These are phyloP conservation scores for Aspergillus eucalypticola DNA, from an alignment of 2,329 filamentous ascomycete species.

Conservation along the genomic window DNA sequence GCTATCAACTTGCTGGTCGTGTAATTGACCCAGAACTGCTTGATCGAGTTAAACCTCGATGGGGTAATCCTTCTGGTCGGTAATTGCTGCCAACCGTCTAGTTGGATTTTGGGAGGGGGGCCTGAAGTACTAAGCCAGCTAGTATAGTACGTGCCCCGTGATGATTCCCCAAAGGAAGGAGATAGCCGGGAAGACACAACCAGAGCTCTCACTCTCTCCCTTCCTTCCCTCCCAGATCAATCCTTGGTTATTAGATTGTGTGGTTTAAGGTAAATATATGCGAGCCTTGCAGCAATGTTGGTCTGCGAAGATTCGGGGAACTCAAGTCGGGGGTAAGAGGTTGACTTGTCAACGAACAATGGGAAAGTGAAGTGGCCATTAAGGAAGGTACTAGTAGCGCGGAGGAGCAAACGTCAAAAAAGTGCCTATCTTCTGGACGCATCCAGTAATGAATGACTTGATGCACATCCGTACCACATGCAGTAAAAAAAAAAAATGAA, in stretches of 20 bases:
- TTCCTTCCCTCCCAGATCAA: too few species aligned
- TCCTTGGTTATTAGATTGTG: too few species aligned
- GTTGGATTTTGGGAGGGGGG: too few species aligned
- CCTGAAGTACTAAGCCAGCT: not conserved
- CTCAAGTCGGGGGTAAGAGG: too few species aligned
- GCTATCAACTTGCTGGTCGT: not conserved
- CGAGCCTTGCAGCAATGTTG: too few species aligned
- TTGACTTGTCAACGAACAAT: too few species aligned
- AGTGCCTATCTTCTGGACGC: not conserved
- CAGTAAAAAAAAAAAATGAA: not conserved
- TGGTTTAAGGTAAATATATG: too few species aligned
- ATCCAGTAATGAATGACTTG: not conserved
- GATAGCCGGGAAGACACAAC: not conserved
- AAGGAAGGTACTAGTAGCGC: not conserved
- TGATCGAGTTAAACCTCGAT: not conserved
- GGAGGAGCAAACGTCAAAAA: not conserved
- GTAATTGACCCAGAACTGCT: not conserved
- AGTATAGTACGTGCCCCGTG: not conserved
- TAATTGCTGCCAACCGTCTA: not conserved
- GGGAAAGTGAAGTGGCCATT: too few species aligned
- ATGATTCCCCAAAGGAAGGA: not conserved
- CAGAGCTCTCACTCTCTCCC: too few species aligned
- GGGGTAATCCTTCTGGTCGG: not conserved
- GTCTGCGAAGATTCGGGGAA: too few species aligned
- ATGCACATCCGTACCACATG: not conserved